Evolutionary conservation across 2,329 filamentous ascomycete genomes (phyloP).

Genomic region (Venturia carpophila): DNA sequence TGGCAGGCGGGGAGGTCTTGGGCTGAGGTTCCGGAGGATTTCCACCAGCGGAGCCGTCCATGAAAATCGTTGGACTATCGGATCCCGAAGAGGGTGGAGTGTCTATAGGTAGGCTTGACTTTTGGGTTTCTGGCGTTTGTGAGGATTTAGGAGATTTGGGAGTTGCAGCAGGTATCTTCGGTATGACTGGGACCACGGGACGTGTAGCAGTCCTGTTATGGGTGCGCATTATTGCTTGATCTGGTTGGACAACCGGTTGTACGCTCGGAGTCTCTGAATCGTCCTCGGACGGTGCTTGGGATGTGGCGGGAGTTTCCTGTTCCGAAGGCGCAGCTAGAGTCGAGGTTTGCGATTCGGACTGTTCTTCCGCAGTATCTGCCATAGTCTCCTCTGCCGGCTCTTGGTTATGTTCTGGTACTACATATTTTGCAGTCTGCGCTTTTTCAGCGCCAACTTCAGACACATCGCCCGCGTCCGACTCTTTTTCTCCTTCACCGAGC

Average conservation of each 20-base stretch:
- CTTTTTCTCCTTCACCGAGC: constrained; percentile 32
- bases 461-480: constrained; percentile 16
- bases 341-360: constrained; percentile 36
- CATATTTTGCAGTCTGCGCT: constrained; percentile 21
- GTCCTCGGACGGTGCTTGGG: constrained; percentile 50
- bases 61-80: background rate
- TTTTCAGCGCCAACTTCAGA: background rate
- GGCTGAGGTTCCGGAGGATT: background rate
- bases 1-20: constrained; percentile 39
- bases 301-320: constrained; percentile 50
- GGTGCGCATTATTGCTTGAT: background rate
- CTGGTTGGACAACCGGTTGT: constrained; percentile 43
- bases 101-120: background rate
- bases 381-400: constrained; percentile 22
- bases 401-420: constrained; percentile 10
- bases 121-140: background rate
- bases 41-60: background rate
- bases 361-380: constrained; percentile 24
- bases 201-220: constrained; percentile 38
- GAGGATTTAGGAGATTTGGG: constrained; percentile 15
- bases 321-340: constrained; percentile 40
- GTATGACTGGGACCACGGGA: constrained; percentile 42
- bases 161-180: constrained; percentile 33
- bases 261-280: constrained; percentile 49
- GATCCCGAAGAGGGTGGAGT: background rate